Base-by-base conservation (phyloP, 306 rosid species). In the Dalbergia oliveri region DNA sequence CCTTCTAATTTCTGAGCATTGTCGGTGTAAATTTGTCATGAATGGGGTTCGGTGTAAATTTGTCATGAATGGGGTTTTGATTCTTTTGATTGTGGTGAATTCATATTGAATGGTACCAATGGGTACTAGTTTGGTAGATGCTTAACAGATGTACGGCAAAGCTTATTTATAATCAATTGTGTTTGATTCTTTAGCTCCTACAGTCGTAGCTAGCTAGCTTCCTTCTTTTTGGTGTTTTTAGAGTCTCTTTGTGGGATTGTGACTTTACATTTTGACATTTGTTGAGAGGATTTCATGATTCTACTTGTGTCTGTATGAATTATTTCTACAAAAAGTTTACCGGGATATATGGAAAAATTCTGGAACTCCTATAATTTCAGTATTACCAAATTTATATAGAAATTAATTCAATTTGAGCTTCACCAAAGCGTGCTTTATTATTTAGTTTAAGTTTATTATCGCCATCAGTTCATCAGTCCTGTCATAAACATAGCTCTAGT, bases 221-320 rank as follows among this genome's bases (percentile, higher is more conserved):
- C 74, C 67, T 54, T 41, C 67, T 41, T 26, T 80, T 73, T 44
- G 73, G 78, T 57, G 57, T 79, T 53, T 79, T 49, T 18, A 11
- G 62, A 23, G 73, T 39, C 21, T 66, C 67, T 72, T n/a, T n/a
- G 71, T 56, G 66, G 37, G 68, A 18, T 14, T 61, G 15, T 35
- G 71, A 21, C 13, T 53, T 56, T 56, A 26, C 61, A 12, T 50
- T 26, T 16, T 67, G 8, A 0, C 56, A 10, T 18, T 75, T 78
- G 15, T 62, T 62, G 49, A 4, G n/a, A 13, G 34, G 11, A 0
- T 43, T 43, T 43, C 3, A 8, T 72, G 49, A 59, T 56, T 73
- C 72, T 72, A 8, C 11, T 51, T 31, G 3, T 53, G 61, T 61
- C 31, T 56, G 18, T 57, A 14, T 23, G 53, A 53, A 76, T 16